Conservation (phyloP, 768 basidiomycete genomes). For the Cyclocybe cylindracea region DNA sequence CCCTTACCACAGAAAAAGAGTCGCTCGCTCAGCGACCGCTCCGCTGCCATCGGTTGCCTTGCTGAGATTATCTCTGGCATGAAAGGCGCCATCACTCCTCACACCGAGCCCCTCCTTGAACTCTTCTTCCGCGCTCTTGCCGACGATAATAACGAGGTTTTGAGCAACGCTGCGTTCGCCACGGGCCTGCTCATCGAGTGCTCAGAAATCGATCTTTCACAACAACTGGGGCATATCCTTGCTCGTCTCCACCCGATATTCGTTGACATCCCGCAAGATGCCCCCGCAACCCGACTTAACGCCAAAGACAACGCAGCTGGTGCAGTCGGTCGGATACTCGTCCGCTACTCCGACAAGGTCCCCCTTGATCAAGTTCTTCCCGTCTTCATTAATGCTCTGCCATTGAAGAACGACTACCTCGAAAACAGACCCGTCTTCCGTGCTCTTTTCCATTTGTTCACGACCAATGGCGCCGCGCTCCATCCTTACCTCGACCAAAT, state of each 20-base stretch:
- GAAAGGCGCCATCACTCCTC: conserved; percentile 82
- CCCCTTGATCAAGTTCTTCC: conserved; percentile 93
- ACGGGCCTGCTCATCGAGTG: conserved; percentile 89
- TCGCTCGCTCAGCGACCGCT: conserved; percentile 88
- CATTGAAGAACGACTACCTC: conserved; percentile 83
- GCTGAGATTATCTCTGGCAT: conserved; percentile 96
- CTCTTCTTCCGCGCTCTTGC: conserved; percentile 82
- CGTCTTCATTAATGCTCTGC: conserved; percentile 77
- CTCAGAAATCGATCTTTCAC: conserved; percentile 76
- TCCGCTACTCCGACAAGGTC: conserved; percentile 73
- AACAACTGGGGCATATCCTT: conserved; percentile 81
- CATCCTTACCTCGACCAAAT: conserved; percentile 78
- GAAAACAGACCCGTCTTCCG: conserved; percentile 92
- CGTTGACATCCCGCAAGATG: conserved; percentile 51
- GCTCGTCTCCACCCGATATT: conserved; percentile 83
- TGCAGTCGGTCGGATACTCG: conserved; percentile 85
- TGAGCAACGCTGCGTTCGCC: conserved; percentile 96
- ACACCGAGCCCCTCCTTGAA: conserved; percentile 78
- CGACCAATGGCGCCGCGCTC: conserved; percentile 67
- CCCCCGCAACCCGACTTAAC: conserved; percentile 69
- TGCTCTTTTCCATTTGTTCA: conserved; percentile 87
- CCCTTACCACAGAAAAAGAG: conserved; percentile 64
- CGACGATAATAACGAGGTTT: conserved; percentile 89
- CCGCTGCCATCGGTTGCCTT: conserved; percentile 89
- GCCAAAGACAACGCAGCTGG: conserved; percentile 98